Evolutionary conservation across 2,329 filamentous ascomycete species (phyloP).

Genomic region (Macrophomina tecta): DNA sequence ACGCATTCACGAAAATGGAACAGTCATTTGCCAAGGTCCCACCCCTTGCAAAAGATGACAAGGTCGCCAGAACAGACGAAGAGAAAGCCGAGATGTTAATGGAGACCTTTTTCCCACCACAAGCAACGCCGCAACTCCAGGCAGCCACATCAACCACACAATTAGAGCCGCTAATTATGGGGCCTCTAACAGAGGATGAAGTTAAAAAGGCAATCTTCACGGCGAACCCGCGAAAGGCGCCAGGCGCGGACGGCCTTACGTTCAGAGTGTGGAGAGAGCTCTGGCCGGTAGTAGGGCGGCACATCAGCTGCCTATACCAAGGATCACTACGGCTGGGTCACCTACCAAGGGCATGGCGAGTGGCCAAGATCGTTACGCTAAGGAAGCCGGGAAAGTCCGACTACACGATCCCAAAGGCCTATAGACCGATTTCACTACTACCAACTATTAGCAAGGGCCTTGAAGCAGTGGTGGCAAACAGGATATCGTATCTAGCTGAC

Average conservation of each 20-base stretch:
- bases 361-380: slow-evolving; percentile 30
- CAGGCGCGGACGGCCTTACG: background rate
- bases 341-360: slow-evolving; percentile 21
- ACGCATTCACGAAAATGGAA: background rate
- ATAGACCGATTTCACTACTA: slow-evolving; percentile 37
- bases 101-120: slow-evolving; percentile 12
- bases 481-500: slow-evolving; percentile 33
- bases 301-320: background rate
- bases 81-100: slow-evolving; percentile 13
- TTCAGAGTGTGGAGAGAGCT: slow-evolving; percentile 2
- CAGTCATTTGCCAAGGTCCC: background rate
- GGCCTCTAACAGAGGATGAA: background rate
- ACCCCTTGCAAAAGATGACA: background rate
- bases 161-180: background rate
- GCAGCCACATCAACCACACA: no score
- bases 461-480: slow-evolving; percentile 32
- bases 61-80: background rate
- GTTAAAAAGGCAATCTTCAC: background rate
- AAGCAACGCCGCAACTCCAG: background rate
- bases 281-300: background rate
- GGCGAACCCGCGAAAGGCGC: background rate
- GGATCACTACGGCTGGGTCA: slow-evolving; percentile 4
- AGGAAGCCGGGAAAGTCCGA: slow-evolving; percentile 35
- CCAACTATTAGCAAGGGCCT: slow-evolving; percentile 32
- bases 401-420: slow-evolving; percentile 35